Evolutionary conservation across 1,139 yeast genomes (phyloP), one percentile per base, ranked within the genome.

Genomic region (Pichia terricola): DNA sequence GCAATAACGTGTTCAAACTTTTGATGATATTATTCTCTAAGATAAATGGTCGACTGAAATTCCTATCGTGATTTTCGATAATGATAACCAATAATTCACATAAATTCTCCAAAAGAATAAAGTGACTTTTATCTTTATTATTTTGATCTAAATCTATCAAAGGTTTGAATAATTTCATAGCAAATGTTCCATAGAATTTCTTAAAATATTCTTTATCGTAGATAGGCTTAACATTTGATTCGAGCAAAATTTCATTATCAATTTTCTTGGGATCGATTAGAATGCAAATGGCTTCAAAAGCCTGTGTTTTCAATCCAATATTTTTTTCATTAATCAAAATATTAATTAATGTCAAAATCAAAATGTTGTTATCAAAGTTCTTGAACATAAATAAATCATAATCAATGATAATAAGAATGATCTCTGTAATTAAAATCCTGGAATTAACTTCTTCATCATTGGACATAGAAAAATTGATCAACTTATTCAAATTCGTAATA

Each of bases 361-460:
- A 62, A 0, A 83, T 72, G 51, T 38, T 39, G 8, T 8, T 30
- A n/a, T 34, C 25, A 1, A 44, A 44, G 26, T 50, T 50, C 55
- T 74, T 77, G 25, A 86, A 77, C 40, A 86, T 62, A 4, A 81
- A 64, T 3, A 86, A 81, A 57, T 88, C 96, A 54, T 85, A 89
- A 50, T 89, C 96, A 34, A 89, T 81, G 7, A 88, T 80, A 1
- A 87, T 70, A 9, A 86, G 82, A 32, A 91, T 74, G 10, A 88
- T 66, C 57, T 91, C 97, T 0, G 94, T 82, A 0, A 95, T 95
- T 34, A 86, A 61, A 2, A 80, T 78, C 47, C 94, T 68, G 11
- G 79, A 71, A 27, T 69, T 69, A 27, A 71, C 25, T 53, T 79
- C 81, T 33, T 68, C 67, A 8, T 25, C 22, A 9, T 27, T 28